Conservation (phyloP, 106 monocot species). For the Platanthera zijinensis region DNA sequence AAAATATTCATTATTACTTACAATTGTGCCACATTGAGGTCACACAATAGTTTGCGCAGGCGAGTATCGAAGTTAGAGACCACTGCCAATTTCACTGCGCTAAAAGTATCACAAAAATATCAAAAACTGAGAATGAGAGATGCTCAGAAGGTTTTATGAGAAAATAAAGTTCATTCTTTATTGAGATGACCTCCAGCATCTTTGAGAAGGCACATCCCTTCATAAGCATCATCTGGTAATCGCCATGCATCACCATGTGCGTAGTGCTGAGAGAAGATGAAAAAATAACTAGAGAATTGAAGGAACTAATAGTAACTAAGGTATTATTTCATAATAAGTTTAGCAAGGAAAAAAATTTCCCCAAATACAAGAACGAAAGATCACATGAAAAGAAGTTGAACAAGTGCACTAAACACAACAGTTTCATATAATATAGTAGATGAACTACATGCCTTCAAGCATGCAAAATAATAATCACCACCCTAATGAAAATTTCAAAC, state of each 20-base stretch:
- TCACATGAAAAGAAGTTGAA: too few species aligned
- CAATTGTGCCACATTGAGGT: conserved; percentile 65
- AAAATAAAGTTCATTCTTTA: conserved; percentile 8
- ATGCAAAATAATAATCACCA: too few species aligned
- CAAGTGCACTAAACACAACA: too few species aligned
- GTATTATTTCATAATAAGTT: too few species aligned
- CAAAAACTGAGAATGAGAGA: not conserved
- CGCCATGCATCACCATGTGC: conserved; percentile 81
- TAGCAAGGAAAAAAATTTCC: too few species aligned
- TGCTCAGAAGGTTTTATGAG: not conserved
- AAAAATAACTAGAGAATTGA: not conserved
- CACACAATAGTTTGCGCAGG: conserved; percentile 71
- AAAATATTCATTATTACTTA: conserved; percentile 30
- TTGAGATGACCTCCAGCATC: conserved; percentile 66
- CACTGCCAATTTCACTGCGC: conserved; percentile 82
- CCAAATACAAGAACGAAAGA: too few species aligned
- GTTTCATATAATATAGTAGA: too few species aligned
- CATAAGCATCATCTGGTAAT: conserved; percentile 58
- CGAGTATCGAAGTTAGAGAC: conserved; percentile 95
- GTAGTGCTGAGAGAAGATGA: conserved; percentile 40
- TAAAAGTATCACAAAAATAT: conserved; percentile 3
- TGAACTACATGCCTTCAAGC: too few species aligned
- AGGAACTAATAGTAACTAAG: too few species aligned
- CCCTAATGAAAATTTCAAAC: too few species aligned
- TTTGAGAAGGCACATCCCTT: conserved; percentile 42